Percentiles rank a stretch among this genome's conserved stretches.
These are phyloP conservation scores for Ceratobasidium sp. DNA, from an alignment of 1,284 basidiomycete genomes.

Conservation along the genomic window DNA sequence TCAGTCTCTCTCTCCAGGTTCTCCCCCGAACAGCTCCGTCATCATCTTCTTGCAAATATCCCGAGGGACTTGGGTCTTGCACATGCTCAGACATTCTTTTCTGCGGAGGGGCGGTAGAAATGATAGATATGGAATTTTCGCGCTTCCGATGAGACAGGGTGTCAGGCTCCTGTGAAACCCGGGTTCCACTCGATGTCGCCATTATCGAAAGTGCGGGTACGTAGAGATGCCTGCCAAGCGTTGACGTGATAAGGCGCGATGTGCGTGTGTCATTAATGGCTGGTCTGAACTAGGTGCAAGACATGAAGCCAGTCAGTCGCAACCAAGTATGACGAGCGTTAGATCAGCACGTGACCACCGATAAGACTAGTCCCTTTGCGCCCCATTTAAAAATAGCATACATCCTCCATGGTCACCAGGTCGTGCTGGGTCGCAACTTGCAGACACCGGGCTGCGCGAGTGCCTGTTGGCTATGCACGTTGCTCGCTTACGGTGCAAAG, in stretches of 20 bases:
- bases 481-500: neutral
- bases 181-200: neutral
- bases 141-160: neutral
- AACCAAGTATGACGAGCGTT: neutral
- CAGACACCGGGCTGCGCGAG: neutral
- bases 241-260: constrained; percentile 28
- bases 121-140: neutral
- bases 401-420: neutral
- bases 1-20: constrained; percentile 12
- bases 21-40: neutral
- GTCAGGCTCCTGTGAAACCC: neutral
- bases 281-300: neutral
- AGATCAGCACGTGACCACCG: neutral
- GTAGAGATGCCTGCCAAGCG: constrained; percentile 14
- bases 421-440: neutral
- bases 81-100: constrained; percentile 1
- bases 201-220: neutral
- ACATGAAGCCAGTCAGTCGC: neutral
- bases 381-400: constrained; percentile 2
- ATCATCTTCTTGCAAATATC: constrained; percentile 1
- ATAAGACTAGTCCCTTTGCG: neutral
- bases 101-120: constrained; percentile 35
- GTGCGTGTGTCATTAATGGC: neutral
- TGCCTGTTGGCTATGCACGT: neutral
- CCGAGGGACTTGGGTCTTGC: constrained; percentile 4